These are phyloP conservation scores for Oryza rufipogon DNA, from an alignment of 176 grass and related monocot genomes.

Conservation along the genomic window DNA sequence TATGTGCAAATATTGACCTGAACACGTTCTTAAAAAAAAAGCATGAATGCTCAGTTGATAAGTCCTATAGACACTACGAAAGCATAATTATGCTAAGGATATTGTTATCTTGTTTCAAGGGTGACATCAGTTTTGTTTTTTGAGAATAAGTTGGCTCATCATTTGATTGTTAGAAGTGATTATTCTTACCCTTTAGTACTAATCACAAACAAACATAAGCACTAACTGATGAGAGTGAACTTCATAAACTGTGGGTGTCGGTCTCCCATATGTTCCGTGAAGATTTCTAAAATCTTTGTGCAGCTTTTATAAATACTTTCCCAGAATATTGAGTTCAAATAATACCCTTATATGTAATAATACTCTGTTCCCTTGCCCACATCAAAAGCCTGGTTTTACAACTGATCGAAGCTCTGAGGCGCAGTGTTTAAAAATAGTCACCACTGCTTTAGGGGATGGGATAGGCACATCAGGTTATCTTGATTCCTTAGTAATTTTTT, in stretches of 20 bases:
- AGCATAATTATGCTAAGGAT: not conserved
- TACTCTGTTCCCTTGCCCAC: not conserved
- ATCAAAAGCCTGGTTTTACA: slow-evolving; percentile 20
- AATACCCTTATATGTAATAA: no score
- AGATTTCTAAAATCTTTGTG: not conserved
- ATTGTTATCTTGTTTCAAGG: not conserved
- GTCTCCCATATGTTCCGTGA: not conserved
- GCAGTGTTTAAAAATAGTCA: slow-evolving; percentile 4
- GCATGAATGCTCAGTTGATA: not conserved
- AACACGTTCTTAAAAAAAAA: not conserved
- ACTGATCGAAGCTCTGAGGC: slow-evolving; percentile 12
- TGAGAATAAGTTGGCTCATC: not conserved
- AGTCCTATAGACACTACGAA: not conserved
- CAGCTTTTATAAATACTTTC: not conserved
- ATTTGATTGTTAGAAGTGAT: slow-evolving; percentile 28
- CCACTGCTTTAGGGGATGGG: not conserved
- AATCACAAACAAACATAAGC: not conserved
- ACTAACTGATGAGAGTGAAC: not conserved
- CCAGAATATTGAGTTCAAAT: not conserved
- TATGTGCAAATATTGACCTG: not conserved
- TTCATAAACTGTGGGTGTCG: not conserved
- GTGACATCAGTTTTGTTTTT: not conserved
- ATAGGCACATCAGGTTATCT: not conserved
- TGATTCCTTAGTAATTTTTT: not conserved
- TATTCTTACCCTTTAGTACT: not conserved